Evolutionary conservation across 2,329 filamentous ascomycete species (phyloP).

Genomic region (Exophiala phaeomuriformis): DNA sequence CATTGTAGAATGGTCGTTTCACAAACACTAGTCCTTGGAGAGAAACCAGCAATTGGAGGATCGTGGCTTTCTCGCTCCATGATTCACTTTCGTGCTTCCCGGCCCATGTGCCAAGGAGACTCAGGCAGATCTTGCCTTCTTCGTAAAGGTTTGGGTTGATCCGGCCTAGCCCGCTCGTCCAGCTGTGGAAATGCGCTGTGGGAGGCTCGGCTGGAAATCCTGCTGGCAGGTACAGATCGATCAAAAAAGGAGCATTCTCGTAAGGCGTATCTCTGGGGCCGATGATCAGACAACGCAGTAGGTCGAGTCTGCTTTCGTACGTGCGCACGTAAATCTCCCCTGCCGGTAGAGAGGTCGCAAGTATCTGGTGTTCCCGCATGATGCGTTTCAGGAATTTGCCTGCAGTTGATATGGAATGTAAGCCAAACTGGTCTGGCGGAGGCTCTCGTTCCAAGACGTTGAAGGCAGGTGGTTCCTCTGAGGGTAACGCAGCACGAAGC

Average conservation of each 20-base stretch:
- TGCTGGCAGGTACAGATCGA: slow-evolving; percentile 49
- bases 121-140: slow-evolving; percentile 55
- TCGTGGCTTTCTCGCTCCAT: slow-evolving; percentile 49
- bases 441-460: slow-evolving; percentile 37
- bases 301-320: slow-evolving; percentile 53
- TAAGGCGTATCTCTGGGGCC: slow-evolving; percentile 55
- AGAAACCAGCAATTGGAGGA: slow-evolving; percentile 53
- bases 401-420: slow-evolving; percentile 29
- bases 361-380: slow-evolving; percentile 53
- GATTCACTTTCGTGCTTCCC: slow-evolving; percentile 45
- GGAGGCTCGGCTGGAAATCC: slow-evolving; percentile 49
- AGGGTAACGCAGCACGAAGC: slow-evolving; percentile 1
- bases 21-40: slow-evolving; percentile 53
- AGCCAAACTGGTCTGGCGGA: slow-evolving; percentile 38
- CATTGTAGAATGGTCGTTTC: slow-evolving; percentile 56
- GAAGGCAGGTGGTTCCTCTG: slow-evolving; percentile 31
- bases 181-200: slow-evolving; percentile 53
- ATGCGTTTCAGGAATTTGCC: slow-evolving; percentile 42
- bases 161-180: slow-evolving; percentile 46
- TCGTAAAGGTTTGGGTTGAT: slow-evolving; percentile 59
- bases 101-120: slow-evolving; percentile 54
- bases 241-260: slow-evolving; percentile 53
- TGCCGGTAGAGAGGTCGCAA: slow-evolving; percentile 46
- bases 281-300: slow-evolving; percentile 52
- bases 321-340: slow-evolving; percentile 50